Evolutionary conservation across 768 basidiomycete genomes (phyloP), one percentile per base, ranked within the genome.

Genomic region (Coprinopsis cinerea): DNA sequence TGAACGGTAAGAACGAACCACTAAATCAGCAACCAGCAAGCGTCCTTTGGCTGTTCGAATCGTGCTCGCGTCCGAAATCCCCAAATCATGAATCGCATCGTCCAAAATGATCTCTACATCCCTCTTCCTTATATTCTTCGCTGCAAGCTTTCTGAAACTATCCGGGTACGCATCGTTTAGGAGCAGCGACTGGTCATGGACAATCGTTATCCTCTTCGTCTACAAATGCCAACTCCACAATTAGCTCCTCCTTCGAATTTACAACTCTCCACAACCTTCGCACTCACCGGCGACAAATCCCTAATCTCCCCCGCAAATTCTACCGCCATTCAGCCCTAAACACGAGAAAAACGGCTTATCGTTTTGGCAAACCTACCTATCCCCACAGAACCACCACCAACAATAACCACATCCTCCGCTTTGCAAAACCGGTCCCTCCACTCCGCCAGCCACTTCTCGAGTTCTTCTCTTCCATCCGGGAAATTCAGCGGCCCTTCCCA

Each of bases 351-450:
- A 23, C 5, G 39, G 17, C 1, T 22, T 9, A 47, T 26, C 1
- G 32, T 24, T 17, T 18, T 13, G 14, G 9, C 1, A 40, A 26
- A 61, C 67, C 14, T 45, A 73, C 74, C 74, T 37, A 77, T 59
- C 5, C 75, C 78, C 18, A 82, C 69, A 7, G 78, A 68, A 20
- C 81, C 81, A 28, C 76, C 78, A 22, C 79, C 81, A 1, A 67
- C 77, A 17, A 82, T 58, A 11, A 77, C 65, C 54, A 79, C 68
- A 53, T 72, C 59, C 14, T 61, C 55, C 11, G 71, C 71, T 6
- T 55, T 53, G 26, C 59, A 55, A 28, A 75, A 63, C 26, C 61
- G 61, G 5, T 56, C 49, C 43, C 66, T 62, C 47, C 59, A 62
- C 3, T 50, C 42, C 3, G 53, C 49, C 23, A 73, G 52, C 52